These are phyloP conservation scores for Talaromyces sp. DNA, from an alignment of 2,329 filamentous ascomycete species.

Conservation along the genomic window DNA sequence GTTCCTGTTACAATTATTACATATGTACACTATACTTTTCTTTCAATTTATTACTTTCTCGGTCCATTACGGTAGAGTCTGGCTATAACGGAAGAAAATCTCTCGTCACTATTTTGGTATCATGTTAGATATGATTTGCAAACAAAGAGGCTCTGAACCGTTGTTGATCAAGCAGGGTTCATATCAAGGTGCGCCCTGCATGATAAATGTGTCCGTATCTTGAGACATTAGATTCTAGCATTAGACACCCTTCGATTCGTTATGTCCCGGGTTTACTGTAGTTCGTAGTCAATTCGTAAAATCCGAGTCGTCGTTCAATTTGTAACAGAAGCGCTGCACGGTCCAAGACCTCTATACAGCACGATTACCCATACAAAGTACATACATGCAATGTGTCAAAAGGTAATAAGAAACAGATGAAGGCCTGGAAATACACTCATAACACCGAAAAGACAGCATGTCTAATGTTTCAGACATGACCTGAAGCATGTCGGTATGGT, in stretches of 20 bases:
- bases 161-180: too few species aligned
- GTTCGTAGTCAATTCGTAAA: neutral
- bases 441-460: neutral
- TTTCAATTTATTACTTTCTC: neutral
- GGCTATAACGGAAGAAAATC: too few species aligned
- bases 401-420: neutral
- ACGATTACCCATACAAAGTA: slow-evolving; percentile 12
- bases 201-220: too few species aligned
- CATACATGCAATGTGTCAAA: slow-evolving; percentile 9
- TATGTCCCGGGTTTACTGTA: too few species aligned
- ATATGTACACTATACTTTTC: slow-evolving; percentile 16
- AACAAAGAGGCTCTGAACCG: too few species aligned
- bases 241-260: too few species aligned
- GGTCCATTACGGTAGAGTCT: too few species aligned
- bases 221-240: too few species aligned
- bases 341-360: slow-evolving; percentile 2
- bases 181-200: too few species aligned
- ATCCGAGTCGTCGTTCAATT: neutral
- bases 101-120: too few species aligned
- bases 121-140: too few species aligned
- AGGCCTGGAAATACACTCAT: neutral
- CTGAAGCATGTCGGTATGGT: neutral
- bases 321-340: neutral
- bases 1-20: slow-evolving; percentile 19
- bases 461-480: neutral